Conservation (phyloP, 768 basidiomycete genomes). For the Rubroboletus pulcherrimus region DNA sequence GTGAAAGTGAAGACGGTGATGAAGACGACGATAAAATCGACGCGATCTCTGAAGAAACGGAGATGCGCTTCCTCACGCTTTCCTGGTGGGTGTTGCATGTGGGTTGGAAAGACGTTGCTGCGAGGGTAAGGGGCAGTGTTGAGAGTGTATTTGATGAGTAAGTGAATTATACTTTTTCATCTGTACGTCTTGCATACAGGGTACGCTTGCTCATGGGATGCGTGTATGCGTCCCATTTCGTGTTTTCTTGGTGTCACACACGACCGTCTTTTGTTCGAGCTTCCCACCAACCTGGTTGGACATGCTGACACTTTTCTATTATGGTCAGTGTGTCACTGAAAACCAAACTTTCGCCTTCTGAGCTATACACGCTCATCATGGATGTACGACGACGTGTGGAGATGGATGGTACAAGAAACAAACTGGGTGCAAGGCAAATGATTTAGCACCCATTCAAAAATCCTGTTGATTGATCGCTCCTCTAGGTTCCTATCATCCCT, state of each 20-base stretch:
- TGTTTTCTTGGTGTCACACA: background rate
- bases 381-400: slow-evolving; percentile 80
- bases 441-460: background rate
- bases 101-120: slow-evolving; percentile 83
- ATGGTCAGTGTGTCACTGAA: slow-evolving; percentile 75
- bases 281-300: background rate
- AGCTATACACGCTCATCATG: slow-evolving; percentile 62
- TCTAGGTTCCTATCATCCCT: slow-evolving; percentile 63
- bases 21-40: slow-evolving; percentile 30
- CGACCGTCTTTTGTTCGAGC: background rate
- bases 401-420: slow-evolving; percentile 46
- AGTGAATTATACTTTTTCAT: slow-evolving; percentile 26
- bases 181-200: background rate
- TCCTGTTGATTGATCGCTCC: background rate
- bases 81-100: slow-evolving; percentile 93
- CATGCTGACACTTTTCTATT: slow-evolving; percentile 10
- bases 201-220: background rate
- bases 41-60: slow-evolving; percentile 61
- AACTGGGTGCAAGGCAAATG: slow-evolving; percentile 17
- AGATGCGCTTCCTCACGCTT: slow-evolving; percentile 77
- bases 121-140: slow-evolving; percentile 68
- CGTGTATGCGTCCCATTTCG: background rate
- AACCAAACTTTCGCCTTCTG: slow-evolving; percentile 62
- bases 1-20: slow-evolving; percentile 25
- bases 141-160: slow-evolving; percentile 84